phyloP scores from a whole-genome alignment of 768 basidiomycete genomes.

The Filobasidium wieringae region DNA sequence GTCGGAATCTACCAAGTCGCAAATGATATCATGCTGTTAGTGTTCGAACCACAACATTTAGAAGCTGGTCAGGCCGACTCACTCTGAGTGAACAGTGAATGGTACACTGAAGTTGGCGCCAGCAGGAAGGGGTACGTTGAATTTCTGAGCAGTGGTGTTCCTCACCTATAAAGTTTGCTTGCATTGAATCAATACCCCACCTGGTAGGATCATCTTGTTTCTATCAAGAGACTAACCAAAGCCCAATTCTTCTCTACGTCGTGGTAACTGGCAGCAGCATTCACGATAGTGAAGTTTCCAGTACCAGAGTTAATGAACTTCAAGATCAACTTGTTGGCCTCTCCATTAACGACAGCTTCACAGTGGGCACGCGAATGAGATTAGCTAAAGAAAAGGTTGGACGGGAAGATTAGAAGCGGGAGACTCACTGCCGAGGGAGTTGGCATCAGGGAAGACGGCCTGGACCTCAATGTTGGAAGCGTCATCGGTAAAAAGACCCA shows the following conservation, averaged over 20 bases:
- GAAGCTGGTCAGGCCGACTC: slow-evolving; percentile 6
- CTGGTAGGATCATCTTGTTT: background rate
- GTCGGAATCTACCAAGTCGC: slow-evolving; percentile 22
- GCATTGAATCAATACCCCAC: background rate
- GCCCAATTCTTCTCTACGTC: slow-evolving; percentile 32
- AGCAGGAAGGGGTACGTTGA: slow-evolving; percentile 32
- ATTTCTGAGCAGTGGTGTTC: slow-evolving; percentile 32
- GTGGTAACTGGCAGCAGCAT: slow-evolving; percentile 33
- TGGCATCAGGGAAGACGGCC: slow-evolving; percentile 32
- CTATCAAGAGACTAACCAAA: slow-evolving; percentile 20
- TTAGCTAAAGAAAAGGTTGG: background rate
- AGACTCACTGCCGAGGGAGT: slow-evolving; percentile 34
- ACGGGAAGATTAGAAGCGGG: background rate
- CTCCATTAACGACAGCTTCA: slow-evolving; percentile 34
- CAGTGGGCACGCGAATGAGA: background rate
- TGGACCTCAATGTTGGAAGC: slow-evolving; percentile 28
- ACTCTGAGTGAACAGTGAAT: slow-evolving; percentile 33
- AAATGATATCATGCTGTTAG: background rate
- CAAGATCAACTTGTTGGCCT: slow-evolving; percentile 26
- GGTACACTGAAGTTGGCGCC: slow-evolving; percentile 35
- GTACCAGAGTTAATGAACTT: slow-evolving; percentile 27
- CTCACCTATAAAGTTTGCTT: slow-evolving; percentile 20
- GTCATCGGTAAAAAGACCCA: slow-evolving; percentile 28
- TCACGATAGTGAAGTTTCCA: slow-evolving; percentile 35
- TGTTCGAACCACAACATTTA: no score